Conservation (phyloP, 1,284 basidiomycete genomes). For the Cryptococcus maquisensis region DNA sequence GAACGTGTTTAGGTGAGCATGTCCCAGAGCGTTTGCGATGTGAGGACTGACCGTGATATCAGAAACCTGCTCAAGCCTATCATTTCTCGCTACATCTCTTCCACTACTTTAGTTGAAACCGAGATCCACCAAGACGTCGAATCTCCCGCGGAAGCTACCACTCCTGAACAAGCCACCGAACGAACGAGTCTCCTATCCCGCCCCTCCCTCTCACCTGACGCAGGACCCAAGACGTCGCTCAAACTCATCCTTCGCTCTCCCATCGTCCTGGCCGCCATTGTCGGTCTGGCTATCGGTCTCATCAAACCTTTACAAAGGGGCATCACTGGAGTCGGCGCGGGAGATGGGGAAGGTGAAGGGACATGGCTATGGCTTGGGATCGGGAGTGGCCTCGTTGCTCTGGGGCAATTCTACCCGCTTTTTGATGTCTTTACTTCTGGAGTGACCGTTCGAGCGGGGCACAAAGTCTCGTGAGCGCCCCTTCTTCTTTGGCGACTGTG, state of each 20-base stretch:
- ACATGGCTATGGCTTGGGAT: slow-evolving; percentile 29
- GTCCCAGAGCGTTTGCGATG: slow-evolving; percentile 1
- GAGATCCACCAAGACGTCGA: slow-evolving; percentile 2
- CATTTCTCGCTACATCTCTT: neutral
- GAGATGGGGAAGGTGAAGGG: slow-evolving; percentile 1
- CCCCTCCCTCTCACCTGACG: neutral
- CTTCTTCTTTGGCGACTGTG: too few species aligned
- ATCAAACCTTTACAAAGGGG: slow-evolving; percentile 35
- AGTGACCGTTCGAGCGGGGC: slow-evolving; percentile 26
- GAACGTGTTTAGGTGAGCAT: slow-evolving; percentile 27
- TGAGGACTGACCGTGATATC: neutral
- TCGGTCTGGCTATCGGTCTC: slow-evolving; percentile 34
- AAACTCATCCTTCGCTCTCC: slow-evolving; percentile 4
- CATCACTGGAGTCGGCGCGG: slow-evolving; percentile 18
- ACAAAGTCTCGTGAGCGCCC: slow-evolving; percentile 16
- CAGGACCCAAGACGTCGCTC: neutral
- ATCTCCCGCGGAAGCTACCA: slow-evolving; percentile 7
- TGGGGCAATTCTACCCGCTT: slow-evolving; percentile 33
- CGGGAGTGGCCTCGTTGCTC: slow-evolving; percentile 21
- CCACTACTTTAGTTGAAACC: too few species aligned
- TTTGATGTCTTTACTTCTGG: slow-evolving; percentile 37
- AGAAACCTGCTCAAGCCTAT: neutral
- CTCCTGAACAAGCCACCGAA: slow-evolving; percentile 25
- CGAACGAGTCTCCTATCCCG: slow-evolving; percentile 27
- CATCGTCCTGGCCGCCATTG: slow-evolving; percentile 20